Base-by-base conservation (phyloP, 345 rosid species). In the Garcia nutans region DNA sequence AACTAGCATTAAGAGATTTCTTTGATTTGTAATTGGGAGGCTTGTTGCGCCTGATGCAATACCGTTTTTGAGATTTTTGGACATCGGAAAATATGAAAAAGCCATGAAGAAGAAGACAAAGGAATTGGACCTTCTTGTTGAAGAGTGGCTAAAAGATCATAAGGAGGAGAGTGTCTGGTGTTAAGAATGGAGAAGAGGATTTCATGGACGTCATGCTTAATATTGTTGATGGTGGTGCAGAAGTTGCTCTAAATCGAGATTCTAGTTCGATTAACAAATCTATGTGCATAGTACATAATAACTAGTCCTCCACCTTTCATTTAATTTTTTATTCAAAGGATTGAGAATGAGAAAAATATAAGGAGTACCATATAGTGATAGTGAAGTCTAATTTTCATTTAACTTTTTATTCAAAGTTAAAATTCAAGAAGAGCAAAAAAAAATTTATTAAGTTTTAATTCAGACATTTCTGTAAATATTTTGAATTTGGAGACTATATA, bases 151-250 rank as follows among this genome's bases (percentile, higher is more conserved):
- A 24, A 52, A 68, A 22, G 57, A 68, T 57, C 71, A 68, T 9
- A 47, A 68, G 41, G 23, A 22, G 41, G 23, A 68, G 4, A 24
- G 23, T 5, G 0, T 68, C 57, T 1, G 66, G 66, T n/a, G 5
- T 13, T 17, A 28, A 28, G 71, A 47, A 47, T 7, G 70, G 2
- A 22, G 57, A 68, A 13, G 71, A 47, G 15, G 71, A 68, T 23
- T 68, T 47, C 57, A 81, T 83, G 86, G 78, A 71, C 15, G 64
- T 78, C n/a, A 50, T 85, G 84, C 33, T 82, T 15, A 55, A 73
- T 10, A 37, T 41, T 57, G 64, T 73, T 10, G 78, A 61, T 2
- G 81, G 56, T 5, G 82, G 62, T 41, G 69, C 55, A 68, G 57
- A 72, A 1, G 62, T 33, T 26, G 52, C 74, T 70, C 57, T 52